Conservation (phyloP, 2,329 filamentous ascomycete species). For the Neoascochyta sp. region DNA sequence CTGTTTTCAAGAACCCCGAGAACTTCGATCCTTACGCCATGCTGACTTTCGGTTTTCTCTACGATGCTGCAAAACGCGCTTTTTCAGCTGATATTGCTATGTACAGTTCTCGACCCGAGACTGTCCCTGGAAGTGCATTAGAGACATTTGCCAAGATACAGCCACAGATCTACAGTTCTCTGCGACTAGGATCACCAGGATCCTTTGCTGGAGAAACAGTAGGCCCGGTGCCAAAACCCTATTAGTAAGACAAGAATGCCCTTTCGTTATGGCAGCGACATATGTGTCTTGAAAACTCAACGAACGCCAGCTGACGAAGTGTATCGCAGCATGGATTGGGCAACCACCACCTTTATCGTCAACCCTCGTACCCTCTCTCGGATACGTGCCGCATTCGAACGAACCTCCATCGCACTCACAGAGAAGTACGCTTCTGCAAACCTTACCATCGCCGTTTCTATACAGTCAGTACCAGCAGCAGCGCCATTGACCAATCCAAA, state of each 20-base stretch:
- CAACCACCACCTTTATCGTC: constrained; percentile 1
- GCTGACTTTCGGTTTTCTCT: constrained; percentile 5
- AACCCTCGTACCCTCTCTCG: not conserved
- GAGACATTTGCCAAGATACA: constrained; percentile 3
- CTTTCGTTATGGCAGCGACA: no score
- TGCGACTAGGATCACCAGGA: constrained; percentile 21
- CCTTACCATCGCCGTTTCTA: constrained; percentile 3
- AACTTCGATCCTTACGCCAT: constrained; percentile 19
- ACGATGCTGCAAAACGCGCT: constrained; percentile 1
- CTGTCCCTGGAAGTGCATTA: not conserved
- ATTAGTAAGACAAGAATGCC: not conserved
- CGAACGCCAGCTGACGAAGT: no score
- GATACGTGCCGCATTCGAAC: not conserved
- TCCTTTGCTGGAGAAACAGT: constrained; percentile 1
- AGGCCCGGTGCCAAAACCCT: not conserved
- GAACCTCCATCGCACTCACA: not conserved
- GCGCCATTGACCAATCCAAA: constrained; percentile 3
- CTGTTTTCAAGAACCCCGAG: constrained; percentile 11
- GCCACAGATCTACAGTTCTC: constrained; percentile 12
- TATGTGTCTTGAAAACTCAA: no score
- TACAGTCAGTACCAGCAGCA: constrained; percentile 5
- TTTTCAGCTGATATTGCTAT: constrained; percentile 1
- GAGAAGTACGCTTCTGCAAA: constrained; percentile 1
- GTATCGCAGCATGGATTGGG: not conserved
- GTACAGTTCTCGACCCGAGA: constrained; percentile 1